Conservation (phyloP, 306 rosid species). For the Trifolium repens region DNA sequence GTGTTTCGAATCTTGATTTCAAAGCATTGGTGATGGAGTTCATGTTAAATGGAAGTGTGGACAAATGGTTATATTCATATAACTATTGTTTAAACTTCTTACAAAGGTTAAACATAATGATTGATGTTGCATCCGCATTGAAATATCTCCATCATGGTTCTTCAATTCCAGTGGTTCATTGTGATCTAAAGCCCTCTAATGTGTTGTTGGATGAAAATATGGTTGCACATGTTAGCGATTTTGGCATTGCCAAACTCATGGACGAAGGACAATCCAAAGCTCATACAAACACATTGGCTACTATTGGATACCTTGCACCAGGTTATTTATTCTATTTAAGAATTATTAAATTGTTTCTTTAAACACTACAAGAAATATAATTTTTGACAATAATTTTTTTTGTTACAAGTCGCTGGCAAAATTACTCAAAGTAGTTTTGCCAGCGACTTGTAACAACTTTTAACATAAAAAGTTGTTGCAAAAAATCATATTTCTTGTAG, state of each 20-base stretch:
- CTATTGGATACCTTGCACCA: conserved; percentile 57
- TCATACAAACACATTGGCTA: conserved; percentile 48
- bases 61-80: conserved; percentile 36
- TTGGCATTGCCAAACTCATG: conserved; percentile 41
- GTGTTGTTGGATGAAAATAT: conserved; percentile 42
- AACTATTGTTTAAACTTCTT: conserved; percentile 2
- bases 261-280: conserved; percentile 42
- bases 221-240: not conserved
- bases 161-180: conserved; percentile 38
- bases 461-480: too few species aligned
- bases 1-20: conserved; percentile 30
- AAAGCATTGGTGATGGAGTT: not conserved
- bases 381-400: too few species aligned
- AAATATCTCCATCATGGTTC: conserved; percentile 46
- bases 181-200: conserved; percentile 55
- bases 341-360: too few species aligned
- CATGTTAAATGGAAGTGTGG: conserved; percentile 20
- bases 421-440: too few species aligned
- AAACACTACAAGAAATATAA: too few species aligned
- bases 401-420: too few species aligned
- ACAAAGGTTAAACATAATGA: conserved; percentile 29
- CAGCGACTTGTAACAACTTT: too few species aligned
- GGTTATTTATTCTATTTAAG: conserved; percentile 27
- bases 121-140: conserved; percentile 3
- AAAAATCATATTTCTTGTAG: too few species aligned